Evolutionary conservation across 78 protist species (phyloP).

Genomic region (Dictyostelium purpureum): DNA sequence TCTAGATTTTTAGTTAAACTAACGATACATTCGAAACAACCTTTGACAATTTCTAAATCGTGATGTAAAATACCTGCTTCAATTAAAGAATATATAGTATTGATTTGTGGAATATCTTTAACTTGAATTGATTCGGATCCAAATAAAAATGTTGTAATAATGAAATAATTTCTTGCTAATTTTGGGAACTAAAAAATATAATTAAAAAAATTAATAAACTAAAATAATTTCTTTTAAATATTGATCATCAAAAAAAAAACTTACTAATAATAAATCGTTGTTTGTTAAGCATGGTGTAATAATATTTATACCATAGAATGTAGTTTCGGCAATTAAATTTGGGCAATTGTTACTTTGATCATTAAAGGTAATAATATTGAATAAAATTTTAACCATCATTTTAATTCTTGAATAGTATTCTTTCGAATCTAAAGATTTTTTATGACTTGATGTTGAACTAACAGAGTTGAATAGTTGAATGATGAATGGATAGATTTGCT

Average conservation of each 20-base stretch:
- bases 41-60: constrained; percentile 53
- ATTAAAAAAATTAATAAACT: not conserved
- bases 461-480: constrained; percentile 25
- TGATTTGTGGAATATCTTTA: constrained; percentile 8
- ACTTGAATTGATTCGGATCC: constrained; percentile 3
- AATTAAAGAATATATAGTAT: constrained; percentile 16
- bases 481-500: not conserved
- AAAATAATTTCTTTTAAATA: not conserved
- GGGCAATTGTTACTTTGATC: constrained; percentile 26
- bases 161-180: constrained; percentile 30
- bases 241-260: not conserved
- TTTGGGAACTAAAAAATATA: constrained; percentile 26
- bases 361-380: not conserved
- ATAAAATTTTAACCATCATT: constrained; percentile 30
- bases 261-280: constrained; percentile 34
- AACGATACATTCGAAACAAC: constrained; percentile 28
- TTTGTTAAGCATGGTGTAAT: constrained; percentile 47
- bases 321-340: not conserved
- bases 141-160: constrained; percentile 16
- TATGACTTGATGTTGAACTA: not conserved
- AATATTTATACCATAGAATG: constrained; percentile 22
- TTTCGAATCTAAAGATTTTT: constrained; percentile 11
- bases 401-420: constrained; percentile 51
- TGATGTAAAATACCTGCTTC: constrained; percentile 57
- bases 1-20: not conserved